Evolutionary conservation across 306 rosid species (phyloP).

Genomic region (Trichosanthes truncata): DNA sequence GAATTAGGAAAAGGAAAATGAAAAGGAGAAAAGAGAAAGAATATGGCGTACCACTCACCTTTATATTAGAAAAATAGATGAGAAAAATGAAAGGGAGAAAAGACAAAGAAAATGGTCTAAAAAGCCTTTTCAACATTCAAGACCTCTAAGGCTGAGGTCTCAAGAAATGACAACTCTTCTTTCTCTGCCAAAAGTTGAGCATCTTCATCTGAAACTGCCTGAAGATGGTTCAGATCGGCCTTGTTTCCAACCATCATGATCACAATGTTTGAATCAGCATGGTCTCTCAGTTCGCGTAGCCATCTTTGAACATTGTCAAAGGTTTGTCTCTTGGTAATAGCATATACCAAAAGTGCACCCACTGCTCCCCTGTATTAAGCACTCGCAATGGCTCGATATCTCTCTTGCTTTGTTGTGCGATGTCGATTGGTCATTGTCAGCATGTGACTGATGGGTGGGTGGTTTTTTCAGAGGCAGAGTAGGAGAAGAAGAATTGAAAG

Average conservation of each 20-base stretch:
- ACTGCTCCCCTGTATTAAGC: conserved; percentile 74
- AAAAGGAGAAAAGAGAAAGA: too few relatives aligned
- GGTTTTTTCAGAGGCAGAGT: too few relatives aligned
- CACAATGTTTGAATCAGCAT: conserved; percentile 68
- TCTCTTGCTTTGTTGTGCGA: too few relatives aligned
- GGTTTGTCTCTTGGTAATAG: conserved; percentile 63
- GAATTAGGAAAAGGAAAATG: too few relatives aligned
- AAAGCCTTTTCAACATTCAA: conserved; percentile 61
- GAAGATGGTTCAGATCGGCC: conserved; percentile 56
- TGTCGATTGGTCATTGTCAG: too few relatives aligned
- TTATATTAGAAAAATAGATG: too few relatives aligned
- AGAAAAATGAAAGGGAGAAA: too few relatives aligned
- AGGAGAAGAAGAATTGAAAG: too few relatives aligned
- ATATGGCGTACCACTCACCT: too few relatives aligned
- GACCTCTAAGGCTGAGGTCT: conserved; percentile 65
- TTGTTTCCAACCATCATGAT: conserved; percentile 65
- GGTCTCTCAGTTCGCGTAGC: conserved; percentile 69
- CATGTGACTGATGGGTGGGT: too few relatives aligned
- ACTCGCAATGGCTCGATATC: conserved; percentile 65
- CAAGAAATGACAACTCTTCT: conserved; percentile 50
- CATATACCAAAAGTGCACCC: conserved; percentile 61
- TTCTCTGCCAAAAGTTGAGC: conserved; percentile 52
- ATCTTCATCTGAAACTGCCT: conserved; percentile 47
- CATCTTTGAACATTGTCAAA: conserved; percentile 67
- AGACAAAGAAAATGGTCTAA: conserved; percentile 52